A percentile compares a stretch with the other conserved stretches of the same genome.
These are phyloP conservation scores for Mercurialis annua DNA, from an alignment of 345 rosid species.

Conservation along the genomic window DNA sequence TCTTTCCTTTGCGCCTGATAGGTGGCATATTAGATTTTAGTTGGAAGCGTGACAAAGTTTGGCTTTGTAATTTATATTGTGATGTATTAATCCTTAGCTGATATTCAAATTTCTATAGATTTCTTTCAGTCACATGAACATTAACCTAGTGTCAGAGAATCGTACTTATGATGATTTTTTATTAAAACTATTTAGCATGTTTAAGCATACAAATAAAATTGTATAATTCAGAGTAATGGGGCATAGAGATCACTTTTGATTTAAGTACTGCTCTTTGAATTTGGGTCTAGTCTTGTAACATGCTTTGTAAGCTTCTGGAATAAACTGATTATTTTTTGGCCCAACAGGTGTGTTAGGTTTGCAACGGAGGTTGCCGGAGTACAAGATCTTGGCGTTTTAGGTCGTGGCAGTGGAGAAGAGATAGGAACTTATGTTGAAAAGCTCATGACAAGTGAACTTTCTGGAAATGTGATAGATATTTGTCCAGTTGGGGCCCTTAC, in stretches of 20 bases:
- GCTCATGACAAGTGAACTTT: slow-evolving; percentile 99
- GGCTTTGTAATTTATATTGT: too few species aligned
- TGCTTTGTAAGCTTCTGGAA: slow-evolving; percentile 8
- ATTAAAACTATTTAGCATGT: background rate
- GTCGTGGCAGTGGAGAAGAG: slow-evolving; percentile 99
- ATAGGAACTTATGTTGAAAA: slow-evolving; percentile 98
- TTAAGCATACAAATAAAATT: background rate
- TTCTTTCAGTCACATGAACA: background rate
- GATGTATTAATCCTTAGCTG: background rate
- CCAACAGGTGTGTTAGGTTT: slow-evolving; percentile 89
- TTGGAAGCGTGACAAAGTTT: background rate
- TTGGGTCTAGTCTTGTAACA: background rate
- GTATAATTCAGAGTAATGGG: background rate
- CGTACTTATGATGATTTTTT: background rate
- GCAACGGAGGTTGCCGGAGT: slow-evolving; percentile 98
- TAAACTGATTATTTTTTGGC: background rate
- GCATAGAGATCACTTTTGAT: background rate
- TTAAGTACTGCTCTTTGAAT: slow-evolving; percentile 3
- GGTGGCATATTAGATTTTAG: background rate
- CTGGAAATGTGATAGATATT: slow-evolving; percentile 96
- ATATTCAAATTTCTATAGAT: background rate
- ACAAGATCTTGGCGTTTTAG: slow-evolving; percentile 96
- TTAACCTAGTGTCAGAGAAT: background rate
- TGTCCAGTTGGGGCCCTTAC: slow-evolving; percentile 99
- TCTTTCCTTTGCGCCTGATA: background rate